Conservation (phyloP, 768 basidiomycete species). For the Gyrodon lividus region DNA sequence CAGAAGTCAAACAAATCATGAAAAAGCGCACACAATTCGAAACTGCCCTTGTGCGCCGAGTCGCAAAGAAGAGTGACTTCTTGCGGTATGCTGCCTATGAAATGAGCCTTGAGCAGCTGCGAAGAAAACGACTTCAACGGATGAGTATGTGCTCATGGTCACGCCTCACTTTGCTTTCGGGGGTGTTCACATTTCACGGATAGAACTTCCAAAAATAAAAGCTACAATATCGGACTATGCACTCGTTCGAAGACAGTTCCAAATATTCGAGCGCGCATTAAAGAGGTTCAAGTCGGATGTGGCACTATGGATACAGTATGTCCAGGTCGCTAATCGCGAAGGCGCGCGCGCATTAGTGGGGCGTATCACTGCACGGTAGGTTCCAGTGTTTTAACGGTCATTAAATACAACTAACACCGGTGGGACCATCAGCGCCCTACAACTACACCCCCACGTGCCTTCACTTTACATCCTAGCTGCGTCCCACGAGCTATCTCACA, state of each 20-base stretch:
- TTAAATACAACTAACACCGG: constrained; percentile 7
- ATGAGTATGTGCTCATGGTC: constrained; percentile 49
- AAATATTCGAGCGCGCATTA: constrained; percentile 88
- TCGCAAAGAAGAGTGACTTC: constrained; percentile 85
- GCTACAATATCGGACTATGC: constrained; percentile 81
- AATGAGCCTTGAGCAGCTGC: constrained; percentile 80
- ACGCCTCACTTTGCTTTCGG: not conserved
- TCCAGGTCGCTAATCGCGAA: constrained; percentile 78
- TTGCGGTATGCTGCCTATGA: constrained; percentile 91
- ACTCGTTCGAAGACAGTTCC: constrained; percentile 79
- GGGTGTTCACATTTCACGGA: not conserved
- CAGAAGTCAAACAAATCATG: constrained; percentile 82
- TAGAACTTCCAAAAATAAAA: constrained; percentile 35
- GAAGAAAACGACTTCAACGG: constrained; percentile 71
- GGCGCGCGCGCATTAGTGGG: constrained; percentile 78
- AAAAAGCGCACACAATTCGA: constrained; percentile 83
- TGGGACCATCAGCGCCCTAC: constrained; percentile 60
- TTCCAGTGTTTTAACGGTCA: not conserved
- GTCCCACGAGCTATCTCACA: constrained; percentile 73
- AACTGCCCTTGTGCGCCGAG: constrained; percentile 75
- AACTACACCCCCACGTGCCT: constrained; percentile 79
- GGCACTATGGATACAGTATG: constrained; percentile 85
- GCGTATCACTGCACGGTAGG: constrained; percentile 77
- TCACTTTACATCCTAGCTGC: constrained; percentile 83
- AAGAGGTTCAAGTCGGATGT: constrained; percentile 88